Percentiles rank a stretch among this genome's conserved stretches.
phyloP scores from a whole-genome alignment of 495 filamentous ascomycete species.

The Xylaria telfairii region DNA sequence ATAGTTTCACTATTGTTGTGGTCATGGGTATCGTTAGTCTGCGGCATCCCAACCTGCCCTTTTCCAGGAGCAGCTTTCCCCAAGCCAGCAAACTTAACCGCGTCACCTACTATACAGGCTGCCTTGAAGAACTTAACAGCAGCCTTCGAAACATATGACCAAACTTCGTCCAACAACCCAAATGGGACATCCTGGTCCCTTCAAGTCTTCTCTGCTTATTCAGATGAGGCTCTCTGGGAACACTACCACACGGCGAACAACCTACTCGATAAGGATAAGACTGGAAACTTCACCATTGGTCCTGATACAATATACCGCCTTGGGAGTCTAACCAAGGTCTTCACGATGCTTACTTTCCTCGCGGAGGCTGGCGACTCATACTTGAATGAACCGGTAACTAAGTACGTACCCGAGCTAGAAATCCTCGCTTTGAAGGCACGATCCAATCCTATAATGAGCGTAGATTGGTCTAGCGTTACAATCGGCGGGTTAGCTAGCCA shows the following conservation, averaged over 20 bases:
- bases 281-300: conserved; percentile 47
- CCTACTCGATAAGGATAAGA: conserved; percentile 35
- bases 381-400: conserved; percentile 55
- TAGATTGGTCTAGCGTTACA: conserved; percentile 62
- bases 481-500: conserved; percentile 60
- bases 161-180: conserved; percentile 43
- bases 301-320: conserved; percentile 58
- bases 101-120: conserved; percentile 39
- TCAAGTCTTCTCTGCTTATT: conserved; percentile 56
- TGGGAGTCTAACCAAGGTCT: conserved; percentile 58
- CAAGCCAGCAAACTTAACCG: conserved; percentile 46
- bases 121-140: conserved; percentile 48
- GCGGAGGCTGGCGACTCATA: conserved; percentile 46
- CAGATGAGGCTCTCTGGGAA: conserved; percentile 48
- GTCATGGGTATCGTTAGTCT: not conserved
- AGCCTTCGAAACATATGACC: conserved; percentile 39
- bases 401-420: conserved; percentile 62
- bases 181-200: conserved; percentile 58
- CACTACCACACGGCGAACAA: conserved; percentile 55
- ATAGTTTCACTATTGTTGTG: not conserved
- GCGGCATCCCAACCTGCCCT: conserved; percentile 50
- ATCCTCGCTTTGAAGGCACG: conserved; percentile 37
- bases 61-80: conserved; percentile 57
- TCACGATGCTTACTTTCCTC: conserved; percentile 56
- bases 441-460: conserved; percentile 46